Evolutionary conservation across 1,139 yeast genomes (phyloP).

Genomic region (Yamadazyma dendronema): DNA sequence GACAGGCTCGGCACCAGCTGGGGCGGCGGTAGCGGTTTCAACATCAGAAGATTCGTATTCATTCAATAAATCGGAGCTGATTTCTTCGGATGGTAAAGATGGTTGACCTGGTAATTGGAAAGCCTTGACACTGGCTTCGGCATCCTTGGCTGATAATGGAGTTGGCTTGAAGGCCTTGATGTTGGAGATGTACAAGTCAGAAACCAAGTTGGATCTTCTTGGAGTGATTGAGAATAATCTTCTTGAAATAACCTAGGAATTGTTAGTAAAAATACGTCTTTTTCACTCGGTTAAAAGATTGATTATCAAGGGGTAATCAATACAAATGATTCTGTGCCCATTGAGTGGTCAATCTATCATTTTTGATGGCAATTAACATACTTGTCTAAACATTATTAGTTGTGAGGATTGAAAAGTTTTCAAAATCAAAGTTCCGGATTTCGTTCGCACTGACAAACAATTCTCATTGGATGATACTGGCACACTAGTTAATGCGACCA

Average conservation of each 20-base stretch:
- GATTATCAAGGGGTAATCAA: neutral
- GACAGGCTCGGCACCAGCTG: slow-evolving; percentile 44
- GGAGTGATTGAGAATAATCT: slow-evolving; percentile 48
- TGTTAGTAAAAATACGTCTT: slow-evolving; percentile 17
- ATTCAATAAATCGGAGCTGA: slow-evolving; percentile 70
- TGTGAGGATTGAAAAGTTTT: slow-evolving; percentile 7
- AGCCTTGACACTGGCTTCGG: slow-evolving; percentile 76
- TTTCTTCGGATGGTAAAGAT: slow-evolving; percentile 67
- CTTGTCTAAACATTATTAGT: slow-evolving; percentile 18
- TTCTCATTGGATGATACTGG: slow-evolving; percentile 9
- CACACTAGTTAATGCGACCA: slow-evolving; percentile 1
- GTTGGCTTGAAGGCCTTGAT: slow-evolving; percentile 86
- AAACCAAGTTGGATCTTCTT: slow-evolving; percentile 60
- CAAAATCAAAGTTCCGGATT: slow-evolving; percentile 10
- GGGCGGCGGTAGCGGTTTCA: slow-evolving; percentile 49
- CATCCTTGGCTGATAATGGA: slow-evolving; percentile 68
- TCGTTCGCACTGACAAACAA: slow-evolving; percentile 11
- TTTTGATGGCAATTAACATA: slow-evolving; percentile 13
- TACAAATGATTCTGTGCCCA: no score
- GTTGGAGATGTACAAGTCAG: slow-evolving; percentile 85
- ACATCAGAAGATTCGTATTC: slow-evolving; percentile 76
- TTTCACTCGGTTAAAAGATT: no score
- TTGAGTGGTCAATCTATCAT: no score
- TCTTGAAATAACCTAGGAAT: slow-evolving; percentile 35
- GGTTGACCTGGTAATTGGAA: slow-evolving; percentile 82